phyloP scores from a whole-genome alignment of 106 monocot species.

The Platanthera zijinensis region DNA sequence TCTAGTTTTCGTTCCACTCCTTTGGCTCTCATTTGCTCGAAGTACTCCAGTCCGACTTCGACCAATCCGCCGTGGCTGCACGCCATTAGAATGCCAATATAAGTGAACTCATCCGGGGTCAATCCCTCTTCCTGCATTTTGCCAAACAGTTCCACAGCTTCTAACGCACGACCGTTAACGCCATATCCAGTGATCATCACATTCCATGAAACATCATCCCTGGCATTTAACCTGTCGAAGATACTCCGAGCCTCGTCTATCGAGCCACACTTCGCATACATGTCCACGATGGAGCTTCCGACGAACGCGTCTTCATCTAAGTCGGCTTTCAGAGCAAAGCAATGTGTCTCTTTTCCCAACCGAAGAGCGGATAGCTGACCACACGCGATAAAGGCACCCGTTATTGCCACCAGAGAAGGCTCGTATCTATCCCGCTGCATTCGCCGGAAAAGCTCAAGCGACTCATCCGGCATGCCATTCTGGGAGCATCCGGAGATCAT shows the following conservation, averaged over 20 bases:
- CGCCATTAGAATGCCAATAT: constrained; percentile 44
- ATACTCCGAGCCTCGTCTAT: constrained; percentile 36
- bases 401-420: constrained; percentile 40
- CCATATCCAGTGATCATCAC: constrained; percentile 51
- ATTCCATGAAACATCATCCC: constrained; percentile 47
- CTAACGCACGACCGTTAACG: constrained; percentile 31
- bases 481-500: constrained; percentile 63
- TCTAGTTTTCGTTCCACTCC: constrained; percentile 32
- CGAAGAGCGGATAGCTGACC: constrained; percentile 38
- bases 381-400: constrained; percentile 36
- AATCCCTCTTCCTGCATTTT: constrained; percentile 29
- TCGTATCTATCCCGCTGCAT: constrained; percentile 24
- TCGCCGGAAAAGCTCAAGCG: constrained; percentile 39
- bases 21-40: constrained; percentile 34
- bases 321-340: constrained; percentile 37
- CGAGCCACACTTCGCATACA: constrained; percentile 73
- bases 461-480: constrained; percentile 33
- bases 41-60: constrained; percentile 31
- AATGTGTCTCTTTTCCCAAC: constrained; percentile 49
- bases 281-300: constrained; percentile 61
- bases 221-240: constrained; percentile 37
- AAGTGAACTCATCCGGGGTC: constrained; percentile 40
- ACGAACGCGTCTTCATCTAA: constrained; percentile 28
- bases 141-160: constrained; percentile 33
- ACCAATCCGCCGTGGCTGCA: constrained; percentile 52